Evolutionary conservation across 2,329 filamentous ascomycete species (phyloP).

Genomic region (Aspergillus sergii): DNA sequence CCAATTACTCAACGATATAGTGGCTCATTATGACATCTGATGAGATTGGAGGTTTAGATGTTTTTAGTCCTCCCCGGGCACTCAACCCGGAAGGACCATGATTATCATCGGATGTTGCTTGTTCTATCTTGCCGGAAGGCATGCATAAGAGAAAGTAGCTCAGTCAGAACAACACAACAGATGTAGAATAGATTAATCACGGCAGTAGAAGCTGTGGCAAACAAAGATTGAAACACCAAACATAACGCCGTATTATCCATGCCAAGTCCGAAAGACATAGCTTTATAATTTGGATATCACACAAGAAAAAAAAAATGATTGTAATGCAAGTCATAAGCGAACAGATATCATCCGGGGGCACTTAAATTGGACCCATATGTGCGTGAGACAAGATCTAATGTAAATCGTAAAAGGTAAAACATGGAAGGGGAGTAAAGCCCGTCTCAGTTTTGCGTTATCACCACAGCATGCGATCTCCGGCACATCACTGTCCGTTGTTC

Average conservation of each 20-base stretch:
- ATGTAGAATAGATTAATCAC: constrained; percentile 17
- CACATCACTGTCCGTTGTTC: constrained; percentile 40
- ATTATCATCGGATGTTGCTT: not conserved
- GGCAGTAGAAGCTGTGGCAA: constrained; percentile 13
- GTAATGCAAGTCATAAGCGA: constrained; percentile 29
- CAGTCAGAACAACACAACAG: constrained; percentile 8
- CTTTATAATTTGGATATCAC: constrained; percentile 30
- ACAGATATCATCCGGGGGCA: constrained; percentile 28
- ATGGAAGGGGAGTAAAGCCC: constrained; percentile 6
- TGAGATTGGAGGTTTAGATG: not conserved
- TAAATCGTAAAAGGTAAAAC: constrained; percentile 23
- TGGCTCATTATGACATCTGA: not conserved
- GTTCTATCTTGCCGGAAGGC: not conserved
- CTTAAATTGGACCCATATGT: constrained; percentile 36
- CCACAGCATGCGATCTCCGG: constrained; percentile 7
- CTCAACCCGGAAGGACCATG: not conserved
- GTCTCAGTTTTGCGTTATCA: not conserved
- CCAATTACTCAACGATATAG: not conserved
- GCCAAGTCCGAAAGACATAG: constrained; percentile 28
- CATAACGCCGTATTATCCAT: constrained; percentile 36
- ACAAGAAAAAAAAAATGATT: constrained; percentile 20
- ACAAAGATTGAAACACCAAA: constrained; percentile 21
- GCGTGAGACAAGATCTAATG: constrained; percentile 27
- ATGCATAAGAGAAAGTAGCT: not conserved
- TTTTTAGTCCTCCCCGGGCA: not conserved